Percentiles rank a stretch among this genome's conserved stretches.
Evolutionary conservation across 1,139 yeast species (phyloP).

Genomic region (Kluyveromyces sp.): DNA sequence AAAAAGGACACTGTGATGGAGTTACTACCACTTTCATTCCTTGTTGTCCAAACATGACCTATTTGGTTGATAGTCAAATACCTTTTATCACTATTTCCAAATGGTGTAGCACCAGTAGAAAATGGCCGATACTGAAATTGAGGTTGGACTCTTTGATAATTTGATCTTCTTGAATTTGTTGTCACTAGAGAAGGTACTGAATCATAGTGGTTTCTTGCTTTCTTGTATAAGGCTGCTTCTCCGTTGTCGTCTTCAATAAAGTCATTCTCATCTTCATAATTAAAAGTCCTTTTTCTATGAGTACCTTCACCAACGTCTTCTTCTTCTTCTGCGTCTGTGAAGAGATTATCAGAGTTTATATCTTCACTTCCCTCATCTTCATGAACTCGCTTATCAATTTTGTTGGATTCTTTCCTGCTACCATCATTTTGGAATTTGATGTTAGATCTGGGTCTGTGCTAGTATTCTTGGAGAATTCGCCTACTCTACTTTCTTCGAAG

Average conservation of each 20-base stretch:
- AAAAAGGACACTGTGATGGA: conserved; percentile 82
- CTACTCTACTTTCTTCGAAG: conserved; percentile 7
- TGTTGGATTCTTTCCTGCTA: not conserved
- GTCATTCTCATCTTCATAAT: conserved; percentile 32
- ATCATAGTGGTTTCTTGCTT: conserved; percentile 9
- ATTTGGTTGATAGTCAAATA: conserved; percentile 73
- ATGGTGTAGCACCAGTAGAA: conserved; percentile 81
- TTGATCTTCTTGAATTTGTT: not conserved
- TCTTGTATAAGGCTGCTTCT: conserved; percentile 35
- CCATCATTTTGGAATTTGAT: not conserved
- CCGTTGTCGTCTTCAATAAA: conserved; percentile 52
- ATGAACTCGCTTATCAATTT: not conserved
- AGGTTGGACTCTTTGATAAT: not conserved
- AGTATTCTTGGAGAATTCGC: not conserved
- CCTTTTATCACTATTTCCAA: conserved; percentile 54
- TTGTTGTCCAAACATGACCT: conserved; percentile 80
- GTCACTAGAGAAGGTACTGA: not conserved
- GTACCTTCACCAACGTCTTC: conserved; percentile 25
- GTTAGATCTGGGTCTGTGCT: not conserved
- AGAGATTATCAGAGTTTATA: conserved; percentile 22
- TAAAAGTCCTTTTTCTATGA: conserved; percentile 8
- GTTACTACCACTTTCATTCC: conserved; percentile 41
- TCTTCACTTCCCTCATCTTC: conserved; percentile 23
- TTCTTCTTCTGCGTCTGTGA: conserved; percentile 20
- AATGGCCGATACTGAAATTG: conserved; percentile 32